Evolutionary conservation across 2,329 filamentous ascomycete genomes (phyloP).

Genomic region (Aspergillus aculeatinus): DNA sequence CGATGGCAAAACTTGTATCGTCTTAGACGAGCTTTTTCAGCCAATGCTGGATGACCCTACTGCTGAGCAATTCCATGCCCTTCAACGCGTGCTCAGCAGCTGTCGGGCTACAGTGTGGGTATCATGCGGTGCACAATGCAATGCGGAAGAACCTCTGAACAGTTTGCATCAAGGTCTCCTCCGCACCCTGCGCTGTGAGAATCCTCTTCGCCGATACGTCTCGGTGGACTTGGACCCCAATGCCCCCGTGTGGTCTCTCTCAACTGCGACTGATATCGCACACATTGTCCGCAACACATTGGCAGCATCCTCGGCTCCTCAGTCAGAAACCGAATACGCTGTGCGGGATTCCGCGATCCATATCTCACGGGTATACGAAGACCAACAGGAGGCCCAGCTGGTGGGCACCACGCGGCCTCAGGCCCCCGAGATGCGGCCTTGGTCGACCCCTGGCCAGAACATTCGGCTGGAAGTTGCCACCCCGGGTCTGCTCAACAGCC

Average conservation of each 20-base stretch:
- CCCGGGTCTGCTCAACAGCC: conserved; percentile 3
- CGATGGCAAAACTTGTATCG: not conserved
- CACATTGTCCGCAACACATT: not conserved
- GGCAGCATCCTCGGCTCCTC: too few species aligned
- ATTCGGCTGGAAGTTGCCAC: not conserved
- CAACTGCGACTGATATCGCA: not conserved
- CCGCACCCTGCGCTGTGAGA: conserved; percentile 3
- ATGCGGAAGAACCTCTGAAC: not conserved
- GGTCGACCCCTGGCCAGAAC: too few species aligned
- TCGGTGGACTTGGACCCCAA: conserved; percentile 1
- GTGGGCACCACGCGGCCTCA: too few species aligned
- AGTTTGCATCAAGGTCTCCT: conserved; percentile 4
- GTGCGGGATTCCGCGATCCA: too few species aligned
- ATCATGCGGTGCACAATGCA: not conserved
- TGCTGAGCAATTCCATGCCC: not conserved
- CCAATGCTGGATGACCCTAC: not conserved
- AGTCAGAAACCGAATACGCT: too few species aligned
- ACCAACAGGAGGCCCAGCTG: too few species aligned
- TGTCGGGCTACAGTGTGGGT: conserved; percentile 7
- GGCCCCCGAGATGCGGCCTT: too few species aligned
- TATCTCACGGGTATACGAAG: too few species aligned
- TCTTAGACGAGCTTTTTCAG: not conserved
- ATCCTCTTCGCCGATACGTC: not conserved
- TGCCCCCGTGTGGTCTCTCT: not conserved
- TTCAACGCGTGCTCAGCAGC: not conserved